Base-by-base conservation (phyloP, 164 flowering plant species). In the Aristolochia californica region DNA sequence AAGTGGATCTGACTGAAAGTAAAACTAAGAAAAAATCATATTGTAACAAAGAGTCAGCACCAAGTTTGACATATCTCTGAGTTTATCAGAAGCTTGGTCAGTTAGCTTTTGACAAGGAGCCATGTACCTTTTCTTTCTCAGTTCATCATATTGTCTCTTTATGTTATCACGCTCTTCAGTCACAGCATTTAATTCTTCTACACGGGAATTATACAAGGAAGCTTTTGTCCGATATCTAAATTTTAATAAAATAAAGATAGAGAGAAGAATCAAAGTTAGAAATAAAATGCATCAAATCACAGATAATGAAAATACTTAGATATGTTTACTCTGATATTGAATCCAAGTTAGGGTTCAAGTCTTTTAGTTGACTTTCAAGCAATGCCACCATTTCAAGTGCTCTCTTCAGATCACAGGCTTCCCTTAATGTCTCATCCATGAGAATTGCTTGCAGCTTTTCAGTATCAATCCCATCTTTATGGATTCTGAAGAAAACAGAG, bases 311-410 rank as follows among this genome's bases (percentile, higher is more conserved):
- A 65, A 55, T 18, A n/a, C n/a, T n/a, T n/a, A n/a, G n/a, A n/a
- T n/a, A n/a, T n/a, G n/a, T 18, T 50, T 86, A 94, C 99, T 94
- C 99, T 57, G 94, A 45, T 28, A 94, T 90, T 55, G 99, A 90
- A 60, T 94, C 99, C 66, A 94, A 91, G 75, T 88, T 94, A 51
- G 99, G 99, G 67, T 79, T 90, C 96, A 94, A 78, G 62, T 94
- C 97, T 75, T 90, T 90, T 68, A 94, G 56, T 62, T 94, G 96
- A 50, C 89, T 88, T 75, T 90, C 97, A 51, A 90, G 77, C 61
- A 87, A 69, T 30, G 86, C 66, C 53, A 86, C 96, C 81, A 71
- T 90, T 77, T 94, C 96, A 55, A 87, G 76, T 49, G 89, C 82
- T 74, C 71, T 74, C 62, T 75, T 78, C 14, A 90, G 76, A 59